Evolutionary conservation across 345 rosid species (phyloP), one percentile per base, ranked within the genome.

Genomic region (Eucalyptus microcorys): DNA sequence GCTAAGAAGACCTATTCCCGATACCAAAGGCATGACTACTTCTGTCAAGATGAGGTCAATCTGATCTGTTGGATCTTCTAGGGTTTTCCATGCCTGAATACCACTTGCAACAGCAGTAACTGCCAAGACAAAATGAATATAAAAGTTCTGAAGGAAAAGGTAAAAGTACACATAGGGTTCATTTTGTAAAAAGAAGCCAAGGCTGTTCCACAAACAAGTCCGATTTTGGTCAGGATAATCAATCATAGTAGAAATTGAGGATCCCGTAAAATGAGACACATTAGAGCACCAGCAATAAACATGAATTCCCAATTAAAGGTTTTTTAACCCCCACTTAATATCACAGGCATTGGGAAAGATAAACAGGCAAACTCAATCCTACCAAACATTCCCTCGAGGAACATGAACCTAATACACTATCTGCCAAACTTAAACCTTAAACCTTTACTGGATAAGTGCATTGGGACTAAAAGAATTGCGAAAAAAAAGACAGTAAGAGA

Each of bases 31-130:
- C 97, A 97, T 94, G 89, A 88, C 93, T 68, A 96, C 98, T 94
- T 97, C 98, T 22, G 98, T 90, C 88, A 97, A 93, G 89, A 97
- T 92, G 80, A 97, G 91, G 89, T 97, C 98, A 30, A 95, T 89
- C 85, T 94, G 96, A 91, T 95, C 93, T 53, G 88, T 91, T 64
- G 90, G 90, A 57, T 96, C 96, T 94, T 94, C 96, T 42, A 97
- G 94, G 42, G 94, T 86, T 87, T 87, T 92, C 99, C 98, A 97
- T 9, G 98, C 99, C 92, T 92, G 95, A 88, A 95, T 86, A 76
- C 93, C 97, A 91, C 94, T 93, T 59, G 96, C 90, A 90, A 90
- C 95, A 87, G 96, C 94, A 89, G 52, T 89, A 88, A 95, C 97
- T 95, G 93, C 92, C 55, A 87, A 89, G 76, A 52, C 43, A 66